Evolutionary conservation across 2,329 filamentous ascomycete genomes (phyloP).

Genomic region (Alternaria sp.): DNA sequence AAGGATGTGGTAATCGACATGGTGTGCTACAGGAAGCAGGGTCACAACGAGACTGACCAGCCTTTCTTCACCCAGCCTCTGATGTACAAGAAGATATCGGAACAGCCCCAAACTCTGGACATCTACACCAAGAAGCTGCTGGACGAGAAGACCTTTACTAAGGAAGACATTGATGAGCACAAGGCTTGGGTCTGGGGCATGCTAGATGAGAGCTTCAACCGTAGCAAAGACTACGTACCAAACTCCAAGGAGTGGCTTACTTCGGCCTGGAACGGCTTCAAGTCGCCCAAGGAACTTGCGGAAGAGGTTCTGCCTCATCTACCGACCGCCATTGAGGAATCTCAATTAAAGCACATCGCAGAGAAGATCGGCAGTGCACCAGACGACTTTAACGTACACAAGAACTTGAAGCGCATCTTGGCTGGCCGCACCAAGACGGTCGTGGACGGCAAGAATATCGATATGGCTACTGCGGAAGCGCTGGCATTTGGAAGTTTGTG

Average conservation of each 20-base stretch:
- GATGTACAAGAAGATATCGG: slow-evolving; percentile 98
- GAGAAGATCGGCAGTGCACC: slow-evolving; percentile 79
- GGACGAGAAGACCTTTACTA: slow-evolving; percentile 91
- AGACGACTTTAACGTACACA: slow-evolving; percentile 87
- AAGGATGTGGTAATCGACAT: slow-evolving; percentile 97
- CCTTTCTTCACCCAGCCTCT: slow-evolving; percentile 99
- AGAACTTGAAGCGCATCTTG: slow-evolving; percentile 97
- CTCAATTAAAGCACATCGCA: slow-evolving; percentile 81
- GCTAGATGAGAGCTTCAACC: slow-evolving; percentile 96
- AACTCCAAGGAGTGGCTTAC: slow-evolving; percentile 98
- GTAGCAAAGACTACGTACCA: slow-evolving; percentile 96
- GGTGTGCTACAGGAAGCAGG: slow-evolving; percentile 98
- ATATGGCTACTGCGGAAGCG: slow-evolving; percentile 97
- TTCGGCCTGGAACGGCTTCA: slow-evolving; percentile 99
- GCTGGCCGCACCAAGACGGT: slow-evolving; percentile 89
- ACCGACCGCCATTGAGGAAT: slow-evolving; percentile 78
- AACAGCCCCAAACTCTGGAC: slow-evolving; percentile 84
- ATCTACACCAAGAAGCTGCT: slow-evolving; percentile 92
- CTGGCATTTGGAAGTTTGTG: slow-evolving; percentile 92
- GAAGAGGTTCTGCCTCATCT: slow-evolving; percentile 93
- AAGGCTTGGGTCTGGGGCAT: slow-evolving; percentile 99
- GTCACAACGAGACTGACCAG: slow-evolving; percentile 99
- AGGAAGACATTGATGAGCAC: slow-evolving; percentile 98
- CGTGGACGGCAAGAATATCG: slow-evolving; percentile 89
- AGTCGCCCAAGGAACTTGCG: slow-evolving; percentile 96